Conservation (phyloP, 176 grass and related monocot genomes). For the Pontederia crassipes region DNA sequence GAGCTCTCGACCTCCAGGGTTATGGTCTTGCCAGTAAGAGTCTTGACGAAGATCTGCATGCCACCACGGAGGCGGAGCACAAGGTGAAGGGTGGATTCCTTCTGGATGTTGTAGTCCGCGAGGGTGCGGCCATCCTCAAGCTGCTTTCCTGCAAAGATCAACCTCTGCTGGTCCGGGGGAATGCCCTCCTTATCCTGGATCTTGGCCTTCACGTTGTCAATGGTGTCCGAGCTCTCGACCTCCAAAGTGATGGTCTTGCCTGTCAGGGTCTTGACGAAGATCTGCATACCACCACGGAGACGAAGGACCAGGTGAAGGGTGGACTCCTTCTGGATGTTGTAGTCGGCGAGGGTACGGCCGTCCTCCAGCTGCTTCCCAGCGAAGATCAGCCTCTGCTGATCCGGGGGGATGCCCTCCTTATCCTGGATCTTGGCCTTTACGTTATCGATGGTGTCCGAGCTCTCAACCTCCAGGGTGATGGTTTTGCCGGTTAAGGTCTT, state of each 20-base stretch:
- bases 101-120: slow-evolving; percentile 53
- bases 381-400: slow-evolving; percentile 72
- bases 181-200: slow-evolving; percentile 88
- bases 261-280: slow-evolving; percentile 61
- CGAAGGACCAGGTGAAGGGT: slow-evolving; percentile 2
- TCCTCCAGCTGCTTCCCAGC: slow-evolving; percentile 11
- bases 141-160: slow-evolving; percentile 42
- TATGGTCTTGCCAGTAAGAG: slow-evolving; percentile 52
- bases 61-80: slow-evolving; percentile 51
- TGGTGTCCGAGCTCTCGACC: slow-evolving; percentile 52
- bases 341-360: neutral
- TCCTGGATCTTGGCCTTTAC: slow-evolving; percentile 66
- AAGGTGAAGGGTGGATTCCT: slow-evolving; percentile 49
- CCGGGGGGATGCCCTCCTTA: slow-evolving; percentile 61
- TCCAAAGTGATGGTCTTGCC: slow-evolving; percentile 66
- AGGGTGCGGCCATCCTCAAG: slow-evolving; percentile 50
- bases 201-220: slow-evolving; percentile 61
- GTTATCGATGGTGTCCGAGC: slow-evolving; percentile 36
- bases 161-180: slow-evolving; percentile 46
- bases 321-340: slow-evolving; percentile 2
- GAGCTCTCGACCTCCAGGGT: slow-evolving; percentile 43
- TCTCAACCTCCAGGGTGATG: slow-evolving; percentile 45
- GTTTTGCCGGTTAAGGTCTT: slow-evolving; percentile 73
- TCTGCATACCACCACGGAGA: slow-evolving; percentile 31
- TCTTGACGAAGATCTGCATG: slow-evolving; percentile 37